Conservation (phyloP, 129 eudicot species). For the Flaveria brownii region DNA sequence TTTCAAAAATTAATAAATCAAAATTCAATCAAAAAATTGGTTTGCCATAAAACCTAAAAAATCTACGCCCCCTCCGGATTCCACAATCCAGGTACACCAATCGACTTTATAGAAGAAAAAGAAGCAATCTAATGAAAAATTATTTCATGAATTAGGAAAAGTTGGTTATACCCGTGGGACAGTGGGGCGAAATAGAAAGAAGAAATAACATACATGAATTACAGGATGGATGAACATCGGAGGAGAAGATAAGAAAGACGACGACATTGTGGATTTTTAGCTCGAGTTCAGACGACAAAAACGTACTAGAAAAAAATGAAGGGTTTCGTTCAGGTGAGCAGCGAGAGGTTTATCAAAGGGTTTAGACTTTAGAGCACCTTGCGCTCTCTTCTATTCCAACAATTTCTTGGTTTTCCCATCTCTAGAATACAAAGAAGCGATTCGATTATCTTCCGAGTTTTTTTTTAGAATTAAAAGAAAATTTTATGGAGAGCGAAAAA, state of each 20-base stretch:
- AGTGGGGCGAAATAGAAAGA: background rate
- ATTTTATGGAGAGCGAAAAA: no score
- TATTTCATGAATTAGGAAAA: background rate
- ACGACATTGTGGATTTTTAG: slow-evolving; percentile 27
- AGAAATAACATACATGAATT: slow-evolving; percentile 37
- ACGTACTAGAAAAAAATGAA: background rate
- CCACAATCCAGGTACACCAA: background rate
- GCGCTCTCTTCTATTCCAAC: no score
- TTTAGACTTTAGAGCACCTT: no score
- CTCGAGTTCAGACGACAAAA: background rate
- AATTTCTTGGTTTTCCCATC: no score
- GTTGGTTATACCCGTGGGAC: background rate
- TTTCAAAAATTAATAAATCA: no score
- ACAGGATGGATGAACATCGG: slow-evolving; percentile 31
- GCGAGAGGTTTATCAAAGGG: no score
- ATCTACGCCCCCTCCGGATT: background rate
- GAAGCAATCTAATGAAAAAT: background rate
- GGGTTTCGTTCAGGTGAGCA: no score
- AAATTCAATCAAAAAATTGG: no score
- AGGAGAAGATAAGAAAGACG: slow-evolving; percentile 42
- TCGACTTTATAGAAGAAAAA: background rate
- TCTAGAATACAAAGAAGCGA: no score
- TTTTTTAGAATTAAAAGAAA: no score
- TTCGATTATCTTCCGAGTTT: no score
- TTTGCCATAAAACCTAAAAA: slow-evolving; percentile 5